Percentiles rank a stretch among this genome's conserved stretches.
These are phyloP conservation scores for Wallacemonas sp. DNA, from an alignment of 208 protist genomes.

Conservation along the genomic window DNA sequence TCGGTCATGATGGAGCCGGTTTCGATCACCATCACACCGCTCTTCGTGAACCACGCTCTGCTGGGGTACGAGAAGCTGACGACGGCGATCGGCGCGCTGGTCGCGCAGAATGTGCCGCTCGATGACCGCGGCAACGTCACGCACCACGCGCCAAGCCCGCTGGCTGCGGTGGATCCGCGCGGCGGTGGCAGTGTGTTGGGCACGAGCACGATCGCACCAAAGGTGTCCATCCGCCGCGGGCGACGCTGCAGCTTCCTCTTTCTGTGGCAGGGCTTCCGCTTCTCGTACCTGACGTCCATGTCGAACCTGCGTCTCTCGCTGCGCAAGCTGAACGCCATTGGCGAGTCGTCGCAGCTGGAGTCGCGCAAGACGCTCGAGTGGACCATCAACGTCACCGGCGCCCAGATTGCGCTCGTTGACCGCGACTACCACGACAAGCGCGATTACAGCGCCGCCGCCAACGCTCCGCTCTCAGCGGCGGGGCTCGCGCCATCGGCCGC, in stretches of 20 bases:
- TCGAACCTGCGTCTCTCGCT: slow-evolving; percentile 81
- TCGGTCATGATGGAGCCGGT: slow-evolving; percentile 69
- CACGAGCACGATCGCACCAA: not conserved
- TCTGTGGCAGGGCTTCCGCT: slow-evolving; percentile 59
- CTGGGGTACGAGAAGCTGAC: slow-evolving; percentile 67
- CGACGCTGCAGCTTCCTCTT: slow-evolving; percentile 57
- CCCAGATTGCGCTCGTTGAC: slow-evolving; percentile 83
- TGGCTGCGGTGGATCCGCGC: not conserved
- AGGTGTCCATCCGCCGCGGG: slow-evolving; percentile 1
- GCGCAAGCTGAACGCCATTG: slow-evolving; percentile 48
- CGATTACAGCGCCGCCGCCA: slow-evolving; percentile 18
- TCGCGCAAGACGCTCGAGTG: slow-evolving; percentile 44
- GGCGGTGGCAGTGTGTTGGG: slow-evolving; percentile 3
- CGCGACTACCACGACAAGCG: slow-evolving; percentile 83
- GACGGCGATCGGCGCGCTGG: slow-evolving; percentile 30
- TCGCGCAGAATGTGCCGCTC: slow-evolving; percentile 26
- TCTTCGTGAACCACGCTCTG: slow-evolving; percentile 77
- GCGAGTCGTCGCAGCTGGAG: slow-evolving; percentile 33
- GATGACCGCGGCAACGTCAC: slow-evolving; percentile 1
- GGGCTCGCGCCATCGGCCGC: no score
- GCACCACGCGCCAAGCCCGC: slow-evolving; percentile 5
- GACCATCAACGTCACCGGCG: slow-evolving; percentile 57
- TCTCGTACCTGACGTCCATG: slow-evolving; percentile 82
- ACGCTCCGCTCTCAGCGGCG: not conserved
- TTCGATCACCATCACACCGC: slow-evolving; percentile 74